Evolutionary conservation across 352 stramenopile species (phyloP), one percentile per base, ranked within the genome.

Genomic region (Globisporangium paroecandrum): DNA sequence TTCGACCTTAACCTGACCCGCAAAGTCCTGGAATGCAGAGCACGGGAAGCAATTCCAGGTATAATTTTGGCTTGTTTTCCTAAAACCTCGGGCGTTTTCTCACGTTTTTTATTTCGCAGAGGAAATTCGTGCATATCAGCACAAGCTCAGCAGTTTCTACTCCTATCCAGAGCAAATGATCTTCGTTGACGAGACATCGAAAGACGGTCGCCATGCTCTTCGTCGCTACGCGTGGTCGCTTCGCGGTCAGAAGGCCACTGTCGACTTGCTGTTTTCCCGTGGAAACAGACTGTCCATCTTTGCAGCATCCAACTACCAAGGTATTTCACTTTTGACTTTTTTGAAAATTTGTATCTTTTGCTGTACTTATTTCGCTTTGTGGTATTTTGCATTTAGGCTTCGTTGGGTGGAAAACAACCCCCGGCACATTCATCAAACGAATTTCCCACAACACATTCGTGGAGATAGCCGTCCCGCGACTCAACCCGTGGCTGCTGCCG

Each of bases 401-500:
- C 47, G 32, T 55, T 4, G n/a, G n/a, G 5, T 55, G n/a, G n/a
- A 32, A 55, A 55, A 55, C n/a, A 15, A 55, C n/a, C 4, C 47
- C 47, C 2, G n/a, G n/a, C n/a, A 55, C 47, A 15, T 55, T 55
- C n/a, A 55, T n/a, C 47, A 55, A 0, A 15, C 20, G 7, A 4
- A 6, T 55, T 10, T 55, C 32, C 1, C n/a, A 55, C 47, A 15
- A 55, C n/a, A 7, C 47, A 0, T 55, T 55, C n/a, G 32, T 55
- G 47, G n/a, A 55, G 7, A 29, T 18, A 3, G 47, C 18, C 10
- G 8, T 55, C 12, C 47, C n/a, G 1, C 6, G n/a, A 18, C 47
- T 55, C n/a, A 55, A 55, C n/a, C 47, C n/a, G 7, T 55, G 47
- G 47, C n/a, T 20, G 47, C 47, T 55, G n/a, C 47, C 47, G n/a